phyloP scores from a whole-genome alignment of 805 yeast genomes.

The Candida jianshihensis region DNA sequence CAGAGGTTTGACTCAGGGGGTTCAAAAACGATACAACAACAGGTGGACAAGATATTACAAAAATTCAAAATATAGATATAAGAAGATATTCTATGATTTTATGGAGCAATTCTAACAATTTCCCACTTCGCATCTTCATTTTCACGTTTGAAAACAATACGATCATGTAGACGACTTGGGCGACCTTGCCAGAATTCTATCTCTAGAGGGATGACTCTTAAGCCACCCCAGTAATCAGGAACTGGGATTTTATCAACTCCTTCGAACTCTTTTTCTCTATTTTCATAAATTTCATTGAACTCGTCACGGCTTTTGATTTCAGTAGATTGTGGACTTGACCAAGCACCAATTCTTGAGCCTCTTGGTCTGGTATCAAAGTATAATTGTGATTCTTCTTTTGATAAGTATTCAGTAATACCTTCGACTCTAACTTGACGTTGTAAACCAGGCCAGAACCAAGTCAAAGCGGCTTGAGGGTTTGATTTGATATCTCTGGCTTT shows the following conservation, averaged over 20 bases:
- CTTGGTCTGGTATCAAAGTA: constrained; percentile 87
- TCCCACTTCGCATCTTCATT: constrained; percentile 49
- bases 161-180: constrained; percentile 80
- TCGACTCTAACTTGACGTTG: constrained; percentile 94
- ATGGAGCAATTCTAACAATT: constrained; percentile 68
- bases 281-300: constrained; percentile 45
- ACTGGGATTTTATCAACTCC: constrained; percentile 67
- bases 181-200: constrained; percentile 99
- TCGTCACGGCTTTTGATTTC: constrained; percentile 51
- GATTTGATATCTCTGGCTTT: constrained; percentile 64
- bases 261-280: constrained; percentile 50
- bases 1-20: constrained; percentile 12
- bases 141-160: constrained; percentile 65
- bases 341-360: constrained; percentile 91
- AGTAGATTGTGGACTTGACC: constrained; percentile 89
- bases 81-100: background rate
- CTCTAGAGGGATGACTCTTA: constrained; percentile 80
- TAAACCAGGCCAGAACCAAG: constrained; percentile 85
- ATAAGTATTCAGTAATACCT: constrained; percentile 70
- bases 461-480: constrained; percentile 76
- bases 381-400: constrained; percentile 63
- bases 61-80: background rate
- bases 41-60: constrained; percentile 5
- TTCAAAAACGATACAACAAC: constrained; percentile 7
- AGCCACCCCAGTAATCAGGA: constrained; percentile 95